Base-by-base conservation (phyloP, 1,284 basidiomycete genomes). In the Leccinum pachyderme region DNA sequence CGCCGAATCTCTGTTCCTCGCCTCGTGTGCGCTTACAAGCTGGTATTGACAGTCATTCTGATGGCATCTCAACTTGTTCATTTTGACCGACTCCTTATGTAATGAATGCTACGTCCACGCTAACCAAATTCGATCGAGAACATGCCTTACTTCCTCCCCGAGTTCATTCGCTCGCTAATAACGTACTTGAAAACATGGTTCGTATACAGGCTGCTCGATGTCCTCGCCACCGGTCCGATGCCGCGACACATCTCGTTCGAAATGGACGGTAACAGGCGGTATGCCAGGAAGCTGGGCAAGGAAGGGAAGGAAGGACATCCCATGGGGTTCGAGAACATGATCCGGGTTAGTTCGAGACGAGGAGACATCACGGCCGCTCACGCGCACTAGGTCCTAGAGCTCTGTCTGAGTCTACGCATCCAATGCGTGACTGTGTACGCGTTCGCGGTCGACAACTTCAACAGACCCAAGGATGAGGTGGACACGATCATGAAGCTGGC, bases 371-470 rank as follows among this genome's bases (percentile, higher is more conserved):
- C 11, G 45, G 11, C 9, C 7, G 5, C 8, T 9, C 27, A 5
- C 37, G 11, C 7, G 3, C 55, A 41, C 37, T 25, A 96, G 93
- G 79, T 93, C 52, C 75, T 97, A 15, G 89, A 93, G 68, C 79
- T 95, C 46, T 94, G 95, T 63, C 74, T 95, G 27, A 77, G 81
- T 8, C 78, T 98, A 18, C 76, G 83, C 22, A 82, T 98, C 49
- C 80, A 77, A 53, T 92, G 89, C 59, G 94, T 99, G 24, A 90
- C 93, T 1, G 92, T 93, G 9, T 99, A 97, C 66, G 94, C 95
- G 4, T 99, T 99, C 72, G 86, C 95, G 1, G 96, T 99, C 57
- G 95, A 98, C 69, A 99, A 99, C 74, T 99, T 99, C 75, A 91
- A 91, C 61, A 81, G 97, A n/a, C 80, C 88, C 1, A 76, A 82